Evolutionary conservation across 1,139 yeast genomes (phyloP).

Genomic region (Suhomyces maxii): DNA sequence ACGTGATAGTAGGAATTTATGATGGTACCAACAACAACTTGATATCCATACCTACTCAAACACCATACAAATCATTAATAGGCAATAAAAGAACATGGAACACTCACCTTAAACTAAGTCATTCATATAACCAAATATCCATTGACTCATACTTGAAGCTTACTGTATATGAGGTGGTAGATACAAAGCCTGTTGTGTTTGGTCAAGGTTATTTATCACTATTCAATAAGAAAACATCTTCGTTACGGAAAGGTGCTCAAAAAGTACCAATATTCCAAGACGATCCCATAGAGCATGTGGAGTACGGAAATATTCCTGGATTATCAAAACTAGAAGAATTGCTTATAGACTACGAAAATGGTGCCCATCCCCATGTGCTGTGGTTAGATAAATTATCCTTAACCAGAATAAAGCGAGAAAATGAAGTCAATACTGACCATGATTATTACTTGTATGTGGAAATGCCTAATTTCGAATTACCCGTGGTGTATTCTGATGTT

Average conservation of each 20-base stretch:
- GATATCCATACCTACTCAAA: conserved; percentile 65
- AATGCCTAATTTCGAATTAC: conserved; percentile 74
- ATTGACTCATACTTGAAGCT: conserved; percentile 60
- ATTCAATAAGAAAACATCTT: conserved; percentile 46
- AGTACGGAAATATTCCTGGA: conserved; percentile 25
- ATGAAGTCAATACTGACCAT: conserved; percentile 21
- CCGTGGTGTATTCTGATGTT: conserved; percentile 74
- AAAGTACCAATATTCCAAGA: conserved; percentile 29
- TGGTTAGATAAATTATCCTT: conserved; percentile 80
- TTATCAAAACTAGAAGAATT: conserved; percentile 48
- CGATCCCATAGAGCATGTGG: conserved; percentile 14
- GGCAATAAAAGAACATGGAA: conserved; percentile 44
- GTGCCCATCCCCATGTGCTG: conserved; percentile 57
- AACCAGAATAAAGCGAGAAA: conserved; percentile 41
- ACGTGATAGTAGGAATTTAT: conserved; percentile 60
- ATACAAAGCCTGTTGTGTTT: conserved; percentile 48
- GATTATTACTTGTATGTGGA: conserved; percentile 61
- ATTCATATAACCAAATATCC: conserved; percentile 68
- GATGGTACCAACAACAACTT: conserved; percentile 57
- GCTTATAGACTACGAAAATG: conserved; percentile 65
- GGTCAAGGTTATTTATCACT: conserved; percentile 62
- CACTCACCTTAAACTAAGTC: conserved; percentile 69
- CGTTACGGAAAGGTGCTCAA: conserved; percentile 40
- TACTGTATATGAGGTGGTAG: conserved; percentile 64
- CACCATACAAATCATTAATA: conserved; percentile 63